These are phyloP conservation scores for Monosporascus sp. DNA, from an alignment of 2,329 filamentous ascomycete species.

Conservation along the genomic window DNA sequence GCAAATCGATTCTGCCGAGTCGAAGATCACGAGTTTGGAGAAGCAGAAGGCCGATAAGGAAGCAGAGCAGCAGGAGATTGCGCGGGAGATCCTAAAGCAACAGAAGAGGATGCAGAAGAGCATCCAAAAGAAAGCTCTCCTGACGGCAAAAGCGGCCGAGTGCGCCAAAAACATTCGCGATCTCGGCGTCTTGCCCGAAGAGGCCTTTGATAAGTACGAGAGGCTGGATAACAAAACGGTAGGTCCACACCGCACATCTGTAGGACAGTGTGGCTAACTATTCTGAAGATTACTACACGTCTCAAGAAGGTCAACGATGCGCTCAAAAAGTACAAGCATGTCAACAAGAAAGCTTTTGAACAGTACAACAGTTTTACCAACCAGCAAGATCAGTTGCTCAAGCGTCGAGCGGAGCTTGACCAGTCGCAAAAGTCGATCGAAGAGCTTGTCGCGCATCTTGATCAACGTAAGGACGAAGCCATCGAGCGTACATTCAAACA, in stretches of 20 bases:
- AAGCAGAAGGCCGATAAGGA: constrained; percentile 58
- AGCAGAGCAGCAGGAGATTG: constrained; percentile 68
- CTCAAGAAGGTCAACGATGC: constrained; percentile 89
- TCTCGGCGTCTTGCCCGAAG: constrained; percentile 86
- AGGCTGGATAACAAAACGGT: constrained; percentile 74
- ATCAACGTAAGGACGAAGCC: constrained; percentile 94
- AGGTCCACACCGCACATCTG: constrained; percentile 25
- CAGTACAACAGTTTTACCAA: constrained; percentile 97
- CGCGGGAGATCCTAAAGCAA: constrained; percentile 72
- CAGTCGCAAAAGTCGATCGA: constrained; percentile 82
- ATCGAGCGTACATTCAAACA: constrained; percentile 99
- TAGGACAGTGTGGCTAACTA: constrained; percentile 9
- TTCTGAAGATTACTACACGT: constrained; percentile 50
- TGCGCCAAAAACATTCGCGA: constrained; percentile 87
- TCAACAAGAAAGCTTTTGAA: constrained; percentile 99
- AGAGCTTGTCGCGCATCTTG: constrained; percentile 85
- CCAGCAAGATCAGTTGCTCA: constrained; percentile 80
- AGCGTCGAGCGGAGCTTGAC: constrained; percentile 81
- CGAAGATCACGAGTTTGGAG: constrained; percentile 30
- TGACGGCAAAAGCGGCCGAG: constrained; percentile 72
- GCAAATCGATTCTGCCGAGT: constrained; percentile 55
- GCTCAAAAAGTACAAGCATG: constrained; percentile 92
- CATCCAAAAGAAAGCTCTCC: constrained; percentile 77
- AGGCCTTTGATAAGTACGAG: constrained; percentile 87
- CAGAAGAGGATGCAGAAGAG: constrained; percentile 90